Evolutionary conservation across 106 monocot genomes (phyloP), one percentile per base, ranked within the genome.

Genomic region (Acorus calamus): DNA sequence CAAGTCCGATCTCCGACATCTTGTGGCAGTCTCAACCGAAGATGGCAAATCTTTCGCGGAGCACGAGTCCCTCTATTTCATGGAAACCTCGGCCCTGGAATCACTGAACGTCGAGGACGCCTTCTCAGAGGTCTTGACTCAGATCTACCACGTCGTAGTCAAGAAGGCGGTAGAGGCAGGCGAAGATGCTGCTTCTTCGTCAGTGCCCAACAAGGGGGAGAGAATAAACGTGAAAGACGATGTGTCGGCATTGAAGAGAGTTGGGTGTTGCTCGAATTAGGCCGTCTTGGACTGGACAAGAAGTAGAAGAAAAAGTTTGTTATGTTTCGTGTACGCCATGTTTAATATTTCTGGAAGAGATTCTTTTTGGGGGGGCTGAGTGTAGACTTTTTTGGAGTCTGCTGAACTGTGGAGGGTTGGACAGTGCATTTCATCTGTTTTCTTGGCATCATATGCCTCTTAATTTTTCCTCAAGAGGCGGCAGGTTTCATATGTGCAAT

Each of bases 71-170:
- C 67, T 83, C 5, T 83, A 68, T 47, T 83, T 83, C 59, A 75
- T 83, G 83, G 83, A 83, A 60, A 83, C 83, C 0, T 78, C 78
- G 3, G 83, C 83, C 1, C 60, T 83, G 7, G 83, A 83, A n/a
- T 72, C 82, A 14, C 69, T 55, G 12, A 82, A 82, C 54, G 77
- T 82, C 11, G 82, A 82, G 9, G 67, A 64, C 62, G 78, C 83
- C 2, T 83, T 83, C 8, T 41, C 78, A 2, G 83, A 83, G 63
- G 78, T 83, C 7, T 62, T 28, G 28, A 28, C 28, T 28, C 28
- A 28, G 28, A 28, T 28, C 28, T 28, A 28, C 28, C 28, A 28
- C 14, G 72, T 65, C 14, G 79, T 83, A 55, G 72, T 74, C 71
- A 83, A 62, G 63, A 78, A 72, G 59, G 50, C 78, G 3, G 68